Evolutionary conservation across 805 yeast genomes (phyloP), one percentile per base, ranked within the genome.

Genomic region (Tetrapisispora taiwanensis): DNA sequence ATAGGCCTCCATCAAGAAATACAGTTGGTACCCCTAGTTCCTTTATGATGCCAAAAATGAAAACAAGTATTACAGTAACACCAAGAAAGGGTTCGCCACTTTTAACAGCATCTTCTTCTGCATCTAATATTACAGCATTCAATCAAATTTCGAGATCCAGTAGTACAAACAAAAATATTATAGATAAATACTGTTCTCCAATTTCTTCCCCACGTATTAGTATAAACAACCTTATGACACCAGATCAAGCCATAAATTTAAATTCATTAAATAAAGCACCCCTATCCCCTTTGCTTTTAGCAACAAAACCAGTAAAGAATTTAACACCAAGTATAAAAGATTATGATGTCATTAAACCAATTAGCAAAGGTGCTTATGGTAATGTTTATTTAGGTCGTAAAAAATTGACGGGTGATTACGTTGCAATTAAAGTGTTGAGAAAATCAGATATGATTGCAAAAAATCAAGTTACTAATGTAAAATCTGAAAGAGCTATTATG

Each of bases 311-410:
- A 5, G 48, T 73, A 0, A 63, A 67, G 30, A 76, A 77, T 48
- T 73, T 84, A 0, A 57, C 73, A 0, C 92, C 94, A 0, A 79
- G 86, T 2, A 87, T 90, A 27, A 76, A 74, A 47, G 97, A 94
- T 60, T 92, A 88, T 62, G 95, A 87, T 54, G 76, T 92, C 27
- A 69, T 92, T 45, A 87, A 88, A 59, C 96, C 98, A 0, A 87
- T 92, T 42, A 86, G 95, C 56, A 85, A 87, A 57, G 98, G 99
- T 35, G 98, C 99, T 0, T 92, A 89, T 70, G 98, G 98, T 0
- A 83, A 94, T 31, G 99, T 92, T 2, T 92, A 80, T 62, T 70
- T 92, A 8, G 89, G 95, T 0, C 78, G 81, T 51, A 75, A 92
- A 55, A 81, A 79, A 54, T 63, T 83, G 12, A 90, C 97, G 0